Conservation (phyloP, 169 alveolate species). For the Cryptosporidium baileyi region DNA sequence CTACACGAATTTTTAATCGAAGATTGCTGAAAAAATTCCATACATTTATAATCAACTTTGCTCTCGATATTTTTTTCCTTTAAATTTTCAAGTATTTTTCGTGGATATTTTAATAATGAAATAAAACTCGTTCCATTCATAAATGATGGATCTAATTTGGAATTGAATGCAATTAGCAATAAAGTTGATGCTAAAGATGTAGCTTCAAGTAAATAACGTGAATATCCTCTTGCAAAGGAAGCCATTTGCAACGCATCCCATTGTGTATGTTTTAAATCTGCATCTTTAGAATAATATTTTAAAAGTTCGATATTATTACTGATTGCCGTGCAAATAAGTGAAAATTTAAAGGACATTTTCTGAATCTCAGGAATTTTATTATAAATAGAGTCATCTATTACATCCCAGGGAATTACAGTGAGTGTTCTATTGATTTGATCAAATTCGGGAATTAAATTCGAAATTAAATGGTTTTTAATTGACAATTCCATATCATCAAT, state of each 20-base stretch:
- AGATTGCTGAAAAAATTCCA: neutral
- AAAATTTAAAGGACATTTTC: neutral
- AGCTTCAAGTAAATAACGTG: slow-evolving; percentile 38
- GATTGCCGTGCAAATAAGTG: slow-evolving; percentile 25
- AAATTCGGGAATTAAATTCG: slow-evolving; percentile 40
- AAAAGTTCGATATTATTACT: slow-evolving; percentile 5
- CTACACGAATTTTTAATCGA: neutral
- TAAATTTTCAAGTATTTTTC: neutral
- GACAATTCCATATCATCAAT: slow-evolving; percentile 7
- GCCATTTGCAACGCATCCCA: slow-evolving; percentile 68
- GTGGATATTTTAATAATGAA: neutral
- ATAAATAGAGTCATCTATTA: neutral
- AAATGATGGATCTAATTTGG: neutral
- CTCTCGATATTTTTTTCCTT: neutral
- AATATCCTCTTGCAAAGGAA: slow-evolving; percentile 47
- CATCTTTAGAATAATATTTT: neutral
- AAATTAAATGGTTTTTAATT: slow-evolving; percentile 10
- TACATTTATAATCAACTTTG: slow-evolving; percentile 13
- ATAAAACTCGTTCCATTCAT: neutral
- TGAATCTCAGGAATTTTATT: slow-evolving; percentile 24
- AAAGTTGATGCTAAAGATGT: slow-evolving; percentile 2
- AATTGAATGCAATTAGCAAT: neutral
- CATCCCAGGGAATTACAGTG: slow-evolving; percentile 45
- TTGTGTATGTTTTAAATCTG: neutral
- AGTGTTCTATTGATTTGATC: slow-evolving; percentile 51